Percentiles rank a stretch among this genome's conserved stretches.
These are phyloP conservation scores for Picochlorum costavermella DNA, from an alignment of 139 green algal species.

Conservation along the genomic window DNA sequence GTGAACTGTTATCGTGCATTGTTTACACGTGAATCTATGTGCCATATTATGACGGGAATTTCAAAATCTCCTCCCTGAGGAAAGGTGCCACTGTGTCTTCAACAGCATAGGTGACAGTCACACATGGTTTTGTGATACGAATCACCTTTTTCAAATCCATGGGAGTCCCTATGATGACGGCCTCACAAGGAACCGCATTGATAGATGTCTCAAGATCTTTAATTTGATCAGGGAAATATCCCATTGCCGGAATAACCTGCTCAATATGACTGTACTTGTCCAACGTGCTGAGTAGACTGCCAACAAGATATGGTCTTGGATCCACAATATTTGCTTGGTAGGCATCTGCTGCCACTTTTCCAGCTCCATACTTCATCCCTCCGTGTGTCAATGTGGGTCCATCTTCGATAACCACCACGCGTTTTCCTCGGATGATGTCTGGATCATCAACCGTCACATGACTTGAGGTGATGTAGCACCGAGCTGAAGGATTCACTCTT, in stretches of 20 bases:
- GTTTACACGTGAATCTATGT: too few relatives aligned
- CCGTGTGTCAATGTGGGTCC: conserved; percentile 37
- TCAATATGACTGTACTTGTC: conserved; percentile 31
- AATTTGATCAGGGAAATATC: conserved; percentile 32
- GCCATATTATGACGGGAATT: conserved; percentile 3
- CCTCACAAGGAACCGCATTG: conserved; percentile 24
- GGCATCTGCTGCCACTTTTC: conserved; percentile 24
- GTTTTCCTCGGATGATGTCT: conserved; percentile 24
- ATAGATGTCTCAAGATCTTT: conserved; percentile 23
- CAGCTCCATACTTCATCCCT: conserved; percentile 29
- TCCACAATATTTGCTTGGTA: conserved; percentile 36
- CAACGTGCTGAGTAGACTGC: conserved; percentile 15
- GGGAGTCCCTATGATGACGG: conserved; percentile 26
- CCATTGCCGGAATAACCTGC: conserved; percentile 36
- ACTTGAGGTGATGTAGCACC: conserved; percentile 26
- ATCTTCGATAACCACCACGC: conserved; percentile 34
- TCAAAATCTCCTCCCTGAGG: conserved; percentile 20
- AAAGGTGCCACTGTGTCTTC: conserved; percentile 16
- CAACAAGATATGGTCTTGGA: conserved; percentile 27
- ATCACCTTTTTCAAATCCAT: conserved; percentile 23
- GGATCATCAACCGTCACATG: conserved; percentile 27
- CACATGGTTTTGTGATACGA: conserved; percentile 11
- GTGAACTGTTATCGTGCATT: too few relatives aligned
- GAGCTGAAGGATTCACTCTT: conserved; percentile 18
- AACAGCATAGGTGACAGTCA: conserved; percentile 16